Conservation (phyloP, 2,329 filamentous ascomycete genomes). For the Ophiocordyceps australis region DNA sequence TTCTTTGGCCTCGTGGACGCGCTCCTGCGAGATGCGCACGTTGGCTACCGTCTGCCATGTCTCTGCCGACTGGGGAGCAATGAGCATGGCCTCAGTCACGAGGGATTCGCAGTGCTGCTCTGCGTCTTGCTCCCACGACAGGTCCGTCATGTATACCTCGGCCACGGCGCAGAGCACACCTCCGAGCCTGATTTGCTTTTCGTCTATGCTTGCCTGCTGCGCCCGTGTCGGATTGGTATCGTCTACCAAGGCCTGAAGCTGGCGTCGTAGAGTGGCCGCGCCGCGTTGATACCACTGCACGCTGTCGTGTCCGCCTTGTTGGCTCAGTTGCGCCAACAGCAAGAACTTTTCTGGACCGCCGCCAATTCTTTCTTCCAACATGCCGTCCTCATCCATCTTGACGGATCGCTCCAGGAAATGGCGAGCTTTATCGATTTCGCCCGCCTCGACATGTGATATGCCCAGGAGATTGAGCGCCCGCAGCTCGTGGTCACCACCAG, state of each 20-base stretch:
- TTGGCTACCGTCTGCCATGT: constrained; percentile 93
- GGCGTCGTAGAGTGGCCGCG: constrained; percentile 50
- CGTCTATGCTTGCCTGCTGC: constrained; percentile 30
- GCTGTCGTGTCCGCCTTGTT: constrained; percentile 47
- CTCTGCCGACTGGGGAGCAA: constrained; percentile 67
- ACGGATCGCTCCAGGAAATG: constrained; percentile 56
- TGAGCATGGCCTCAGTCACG: constrained; percentile 75
- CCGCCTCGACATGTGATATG: constrained; percentile 66
- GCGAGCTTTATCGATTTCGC: constrained; percentile 61
- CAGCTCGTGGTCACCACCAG: constrained; percentile 32
- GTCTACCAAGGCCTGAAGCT: constrained; percentile 47
- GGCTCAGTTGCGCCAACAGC: constrained; percentile 80
- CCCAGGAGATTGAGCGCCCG: constrained; percentile 60
- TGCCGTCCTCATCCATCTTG: constrained; percentile 58
- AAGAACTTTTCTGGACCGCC: constrained; percentile 88
- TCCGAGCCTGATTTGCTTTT: constrained; percentile 64
- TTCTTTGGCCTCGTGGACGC: constrained; percentile 59
- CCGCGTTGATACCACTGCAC: constrained; percentile 53
- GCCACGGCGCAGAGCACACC: constrained; percentile 86
- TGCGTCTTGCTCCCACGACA: constrained; percentile 83
- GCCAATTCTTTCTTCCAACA: constrained; percentile 49
- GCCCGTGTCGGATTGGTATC: constrained; percentile 16
- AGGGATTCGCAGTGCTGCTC: constrained; percentile 76
- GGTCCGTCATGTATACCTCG: constrained; percentile 97
- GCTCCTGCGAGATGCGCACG: constrained; percentile 75